These are phyloP conservation scores for Trifolium pratense DNA, from an alignment of 306 rosid species.

Conservation along the genomic window DNA sequence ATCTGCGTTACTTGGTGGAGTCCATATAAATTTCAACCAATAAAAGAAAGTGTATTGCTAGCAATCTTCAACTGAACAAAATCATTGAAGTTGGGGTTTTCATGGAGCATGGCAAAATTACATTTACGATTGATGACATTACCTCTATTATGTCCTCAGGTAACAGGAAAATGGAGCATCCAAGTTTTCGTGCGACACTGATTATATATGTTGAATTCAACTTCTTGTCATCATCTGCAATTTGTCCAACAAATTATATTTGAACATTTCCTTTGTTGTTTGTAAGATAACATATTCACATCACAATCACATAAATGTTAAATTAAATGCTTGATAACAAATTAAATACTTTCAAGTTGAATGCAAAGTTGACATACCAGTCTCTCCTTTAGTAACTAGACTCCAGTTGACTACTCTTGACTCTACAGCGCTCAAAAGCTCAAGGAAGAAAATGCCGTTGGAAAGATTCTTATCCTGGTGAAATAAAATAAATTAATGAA, in stretches of 20 bases:
- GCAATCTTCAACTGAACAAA: conserved; percentile 13
- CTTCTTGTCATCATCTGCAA: conserved; percentile 96
- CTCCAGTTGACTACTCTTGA: conserved; percentile 99
- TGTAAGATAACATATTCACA: conserved; percentile 20
- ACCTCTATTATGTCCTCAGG: conserved; percentile 98
- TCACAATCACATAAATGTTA: conserved; percentile 14
- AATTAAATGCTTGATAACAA: conserved; percentile 24
- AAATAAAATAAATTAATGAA: conserved; percentile 32
- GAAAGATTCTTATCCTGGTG: conserved; percentile 90
- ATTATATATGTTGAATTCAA: conserved; percentile 94
- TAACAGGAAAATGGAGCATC: conserved; percentile 95
- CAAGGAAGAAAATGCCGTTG: conserved; percentile 89
- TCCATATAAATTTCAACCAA: not conserved
- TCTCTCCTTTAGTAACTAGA: conserved; percentile 94
- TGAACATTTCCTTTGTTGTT: conserved; percentile 25
- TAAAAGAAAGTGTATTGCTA: not conserved
- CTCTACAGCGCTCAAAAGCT: conserved; percentile 94
- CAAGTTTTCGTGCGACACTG: conserved; percentile 98
- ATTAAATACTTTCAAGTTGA: conserved; percentile 30
- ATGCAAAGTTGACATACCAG: conserved; percentile 59
- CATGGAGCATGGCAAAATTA: conserved; percentile 21
- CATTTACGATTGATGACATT: conserved; percentile 20
- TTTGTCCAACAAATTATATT: conserved; percentile 28
- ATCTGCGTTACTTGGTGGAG: not conserved
- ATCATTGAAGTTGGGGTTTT: conserved; percentile 3